A percentile compares a stretch with the other conserved stretches of the same genome.
Evolutionary conservation across 1,284 basidiomycete species (phyloP).

Genomic region (Taiwanofungus camphoratus): DNA sequence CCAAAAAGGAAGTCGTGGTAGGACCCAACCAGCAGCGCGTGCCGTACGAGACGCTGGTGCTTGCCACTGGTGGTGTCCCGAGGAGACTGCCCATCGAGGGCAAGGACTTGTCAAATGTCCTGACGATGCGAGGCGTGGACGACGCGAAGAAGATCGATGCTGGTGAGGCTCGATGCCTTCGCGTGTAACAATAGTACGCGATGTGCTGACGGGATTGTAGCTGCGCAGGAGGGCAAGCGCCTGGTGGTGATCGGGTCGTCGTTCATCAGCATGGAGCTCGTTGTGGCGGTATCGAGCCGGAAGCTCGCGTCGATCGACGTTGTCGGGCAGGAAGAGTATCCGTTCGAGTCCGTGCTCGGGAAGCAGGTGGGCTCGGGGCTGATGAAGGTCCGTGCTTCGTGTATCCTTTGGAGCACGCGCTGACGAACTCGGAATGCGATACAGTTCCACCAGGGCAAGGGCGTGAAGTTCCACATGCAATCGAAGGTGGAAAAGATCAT

Average conservation of each 20-base stretch:
- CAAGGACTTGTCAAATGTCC: slow-evolving; percentile 72
- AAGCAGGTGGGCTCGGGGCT: slow-evolving; percentile 76
- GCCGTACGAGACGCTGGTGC: slow-evolving; percentile 68
- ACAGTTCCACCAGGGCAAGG: slow-evolving; percentile 76
- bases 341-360: slow-evolving; percentile 81
- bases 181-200: not conserved
- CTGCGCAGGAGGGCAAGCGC: slow-evolving; percentile 59
- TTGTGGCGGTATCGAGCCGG: slow-evolving; percentile 68
- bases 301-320: slow-evolving; percentile 77
- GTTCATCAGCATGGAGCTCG: slow-evolving; percentile 94
- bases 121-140: slow-evolving; percentile 66
- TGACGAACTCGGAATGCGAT: not conserved
- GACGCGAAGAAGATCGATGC: slow-evolving; percentile 77
- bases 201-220: slow-evolving; percentile 9
- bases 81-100: slow-evolving; percentile 77
- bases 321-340: slow-evolving; percentile 81
- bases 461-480: slow-evolving; percentile 80
- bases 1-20: slow-evolving; percentile 55
- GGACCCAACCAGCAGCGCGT: slow-evolving; percentile 53
- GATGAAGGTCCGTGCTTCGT: slow-evolving; percentile 53
- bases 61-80: slow-evolving; percentile 67
- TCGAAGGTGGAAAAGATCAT: slow-evolving; percentile 73
- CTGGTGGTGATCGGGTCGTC: slow-evolving; percentile 86
- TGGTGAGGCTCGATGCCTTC: slow-evolving; percentile 34
- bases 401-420: not conserved